phyloP scores from a whole-genome alignment of 371 early-diverging fungal genomes.

The Lichtheimia ramosa region DNA sequence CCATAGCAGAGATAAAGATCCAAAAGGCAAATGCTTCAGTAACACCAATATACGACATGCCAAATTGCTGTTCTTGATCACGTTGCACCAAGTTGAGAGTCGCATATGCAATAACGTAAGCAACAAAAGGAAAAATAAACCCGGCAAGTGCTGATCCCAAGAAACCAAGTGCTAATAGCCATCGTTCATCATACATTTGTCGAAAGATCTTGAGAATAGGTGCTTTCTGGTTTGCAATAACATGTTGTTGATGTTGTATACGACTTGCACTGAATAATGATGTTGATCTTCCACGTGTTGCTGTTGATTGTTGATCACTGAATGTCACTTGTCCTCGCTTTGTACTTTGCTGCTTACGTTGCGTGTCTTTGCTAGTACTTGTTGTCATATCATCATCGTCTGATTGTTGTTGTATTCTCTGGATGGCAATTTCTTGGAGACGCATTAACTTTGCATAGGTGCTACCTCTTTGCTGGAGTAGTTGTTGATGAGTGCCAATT shows the following conservation, averaged over 20 bases:
- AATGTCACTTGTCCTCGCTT: neutral
- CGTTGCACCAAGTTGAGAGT: conserved; percentile 59
- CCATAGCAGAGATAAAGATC: conserved; percentile 55
- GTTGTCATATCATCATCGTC: neutral
- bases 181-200: conserved; percentile 28
- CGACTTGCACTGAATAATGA: conserved; percentile 25
- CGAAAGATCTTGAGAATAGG: conserved; percentile 27
- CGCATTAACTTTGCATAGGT: conserved; percentile 55
- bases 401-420: conserved; percentile 3
- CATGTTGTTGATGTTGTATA: too few relatives aligned
- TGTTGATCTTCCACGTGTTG: conserved; percentile 10
- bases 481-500: conserved; percentile 67
- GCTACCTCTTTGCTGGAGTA: conserved; percentile 46
- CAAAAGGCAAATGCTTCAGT: conserved; percentile 69
- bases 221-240: conserved; percentile 38
- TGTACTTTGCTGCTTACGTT: neutral
- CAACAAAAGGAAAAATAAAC: conserved; percentile 31
- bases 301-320: conserved; percentile 3
- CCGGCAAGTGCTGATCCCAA: conserved; percentile 55
- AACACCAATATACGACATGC: conserved; percentile 30
- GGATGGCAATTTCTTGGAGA: conserved; percentile 47
- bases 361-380: neutral
- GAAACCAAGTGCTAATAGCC: conserved; percentile 34
- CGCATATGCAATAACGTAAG: conserved; percentile 28
- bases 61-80: conserved; percentile 27